Conservation (phyloP, 495 filamentous ascomycete species). For the Paragyromitra xinjiangensis region DNA sequence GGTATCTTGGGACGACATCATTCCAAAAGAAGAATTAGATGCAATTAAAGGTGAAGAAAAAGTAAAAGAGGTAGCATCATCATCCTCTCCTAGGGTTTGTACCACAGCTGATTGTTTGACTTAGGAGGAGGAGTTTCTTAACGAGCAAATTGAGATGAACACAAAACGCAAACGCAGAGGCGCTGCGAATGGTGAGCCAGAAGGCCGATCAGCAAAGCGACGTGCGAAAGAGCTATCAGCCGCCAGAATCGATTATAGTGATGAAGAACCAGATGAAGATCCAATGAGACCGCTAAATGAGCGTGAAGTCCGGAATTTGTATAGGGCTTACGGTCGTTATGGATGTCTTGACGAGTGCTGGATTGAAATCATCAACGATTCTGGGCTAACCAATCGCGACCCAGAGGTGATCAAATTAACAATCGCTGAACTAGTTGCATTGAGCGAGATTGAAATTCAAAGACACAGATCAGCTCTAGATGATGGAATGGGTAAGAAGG, state of each 20-base stretch:
- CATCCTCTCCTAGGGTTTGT: background rate
- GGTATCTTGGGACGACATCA: constrained; percentile 96
- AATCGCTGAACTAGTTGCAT: constrained; percentile 62
- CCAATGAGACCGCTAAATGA: constrained; percentile 85
- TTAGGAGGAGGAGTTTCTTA: constrained; percentile 79
- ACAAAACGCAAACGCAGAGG: constrained; percentile 83
- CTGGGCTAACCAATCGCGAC: constrained; percentile 81
- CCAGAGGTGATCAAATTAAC: constrained; percentile 75
- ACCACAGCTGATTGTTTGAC: constrained; percentile 27
- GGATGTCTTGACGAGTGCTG: constrained; percentile 86
- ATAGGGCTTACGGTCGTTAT: constrained; percentile 84
- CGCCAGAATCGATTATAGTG: constrained; percentile 68
- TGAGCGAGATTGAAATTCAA: constrained; percentile 55
- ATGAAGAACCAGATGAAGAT: constrained; percentile 65
- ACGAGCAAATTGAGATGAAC: constrained; percentile 82
- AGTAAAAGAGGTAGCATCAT: constrained; percentile 60
- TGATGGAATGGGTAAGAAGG: constrained; percentile 85
- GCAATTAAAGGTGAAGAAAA: constrained; percentile 89
- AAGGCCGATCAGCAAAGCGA: constrained; percentile 92
- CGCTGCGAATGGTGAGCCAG: constrained; percentile 71
- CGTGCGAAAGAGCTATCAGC: constrained; percentile 75
- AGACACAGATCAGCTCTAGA: constrained; percentile 61
- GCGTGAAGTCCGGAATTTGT: constrained; percentile 90
- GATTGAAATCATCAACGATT: constrained; percentile 84
- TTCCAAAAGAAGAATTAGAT: constrained; percentile 89